Evolutionary conservation across 257 asterid genomes (phyloP).

Genomic region (Datura wrightii): DNA sequence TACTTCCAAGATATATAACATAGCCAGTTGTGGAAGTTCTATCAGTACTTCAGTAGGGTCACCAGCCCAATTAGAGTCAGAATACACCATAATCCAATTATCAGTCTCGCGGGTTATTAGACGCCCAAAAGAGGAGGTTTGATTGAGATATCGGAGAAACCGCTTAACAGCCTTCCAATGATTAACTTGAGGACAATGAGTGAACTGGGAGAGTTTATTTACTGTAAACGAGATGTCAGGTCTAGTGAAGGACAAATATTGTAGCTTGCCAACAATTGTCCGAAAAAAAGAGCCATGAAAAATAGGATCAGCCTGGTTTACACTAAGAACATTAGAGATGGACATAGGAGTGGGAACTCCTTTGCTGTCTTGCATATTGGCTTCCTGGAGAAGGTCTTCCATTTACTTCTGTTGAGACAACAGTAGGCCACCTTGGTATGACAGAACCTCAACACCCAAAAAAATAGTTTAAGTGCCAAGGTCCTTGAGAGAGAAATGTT

Average conservation of each 20-base stretch:
- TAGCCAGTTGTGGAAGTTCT: too few species aligned
- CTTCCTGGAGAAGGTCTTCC: background rate
- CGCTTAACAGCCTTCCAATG: background rate
- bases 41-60: too few species aligned
- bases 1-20: too few species aligned
- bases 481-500: background rate
- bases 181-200: background rate
- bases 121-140: too few species aligned
- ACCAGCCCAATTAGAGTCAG: too few species aligned
- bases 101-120: too few species aligned
- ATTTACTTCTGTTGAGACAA: background rate
- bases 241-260: background rate
- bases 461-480: background rate
- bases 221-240: background rate
- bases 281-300: background rate
- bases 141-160: background rate
- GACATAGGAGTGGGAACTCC: background rate
- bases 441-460: background rate
- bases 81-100: too few species aligned
- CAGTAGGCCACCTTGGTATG: background rate
- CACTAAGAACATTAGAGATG: background rate
- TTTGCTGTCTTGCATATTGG: background rate
- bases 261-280: background rate
- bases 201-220: background rate
- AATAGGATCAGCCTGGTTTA: background rate